A percentile compares a stretch with the other conserved stretches of the same genome.
These are phyloP conservation scores for Trametes pubescens DNA, from an alignment of 1,284 basidiomycete species.

Conservation along the genomic window DNA sequence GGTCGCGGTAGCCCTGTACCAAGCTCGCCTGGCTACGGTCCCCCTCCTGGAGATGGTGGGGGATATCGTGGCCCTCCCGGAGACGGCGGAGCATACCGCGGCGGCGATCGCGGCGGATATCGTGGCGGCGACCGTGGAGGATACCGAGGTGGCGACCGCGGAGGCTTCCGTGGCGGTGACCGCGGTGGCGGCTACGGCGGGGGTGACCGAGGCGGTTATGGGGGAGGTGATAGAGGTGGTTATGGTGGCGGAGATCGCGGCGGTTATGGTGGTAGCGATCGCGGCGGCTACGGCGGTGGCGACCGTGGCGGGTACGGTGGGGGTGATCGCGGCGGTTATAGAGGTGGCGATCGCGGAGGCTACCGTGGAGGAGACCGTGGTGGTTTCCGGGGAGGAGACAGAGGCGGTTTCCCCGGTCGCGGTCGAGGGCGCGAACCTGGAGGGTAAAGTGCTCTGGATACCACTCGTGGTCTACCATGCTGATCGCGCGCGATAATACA, in stretches of 20 bases:
- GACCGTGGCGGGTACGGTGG: slow-evolving; percentile 46
- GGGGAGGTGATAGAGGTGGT: neutral
- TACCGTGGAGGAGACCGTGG: slow-evolving; percentile 17
- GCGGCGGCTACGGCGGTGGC: slow-evolving; percentile 36
- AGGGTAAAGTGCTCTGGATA: slow-evolving; percentile 51
- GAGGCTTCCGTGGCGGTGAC: neutral
- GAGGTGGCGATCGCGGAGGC: slow-evolving; percentile 36
- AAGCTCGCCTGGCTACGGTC: slow-evolving; percentile 5
- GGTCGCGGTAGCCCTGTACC: slow-evolving; percentile 32
- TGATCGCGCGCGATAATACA: slow-evolving; percentile 36
- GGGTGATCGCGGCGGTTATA: slow-evolving; percentile 38
- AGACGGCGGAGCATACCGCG: neutral
- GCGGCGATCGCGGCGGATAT: slow-evolving; percentile 1
- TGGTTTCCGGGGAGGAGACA: slow-evolving; percentile 4
- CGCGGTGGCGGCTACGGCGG: neutral
- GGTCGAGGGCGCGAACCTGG: slow-evolving; percentile 48
- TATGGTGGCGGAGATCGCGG: slow-evolving; percentile 13
- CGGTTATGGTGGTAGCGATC: slow-evolving; percentile 27
- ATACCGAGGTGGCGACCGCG: neutral
- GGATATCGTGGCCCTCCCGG: slow-evolving; percentile 3
- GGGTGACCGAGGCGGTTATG: slow-evolving; percentile 14
- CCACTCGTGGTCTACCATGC: neutral
- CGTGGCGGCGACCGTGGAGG: neutral
- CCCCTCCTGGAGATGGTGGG: neutral
- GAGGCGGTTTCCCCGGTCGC: slow-evolving; percentile 22